These are phyloP conservation scores for Silene coronaria DNA, from an alignment of 179 eudicot genomes.

Conservation along the genomic window DNA sequence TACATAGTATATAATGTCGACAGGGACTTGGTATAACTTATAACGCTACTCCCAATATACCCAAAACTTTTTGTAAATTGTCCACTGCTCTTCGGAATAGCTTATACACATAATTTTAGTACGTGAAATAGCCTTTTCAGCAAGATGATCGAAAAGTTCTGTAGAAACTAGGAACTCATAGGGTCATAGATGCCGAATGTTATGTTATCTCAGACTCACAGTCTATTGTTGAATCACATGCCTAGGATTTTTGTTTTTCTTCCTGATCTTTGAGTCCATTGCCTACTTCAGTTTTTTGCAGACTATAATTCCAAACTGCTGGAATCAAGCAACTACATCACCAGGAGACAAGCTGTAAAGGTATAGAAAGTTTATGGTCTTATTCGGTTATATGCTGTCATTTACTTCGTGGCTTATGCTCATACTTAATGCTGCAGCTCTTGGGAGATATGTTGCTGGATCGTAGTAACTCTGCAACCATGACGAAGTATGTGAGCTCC, in stretches of 20 bases:
- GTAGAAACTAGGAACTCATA: not conserved
- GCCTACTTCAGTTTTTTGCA: slow-evolving; percentile 63
- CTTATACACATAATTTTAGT: not conserved
- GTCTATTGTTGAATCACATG: not conserved
- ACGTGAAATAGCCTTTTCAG: not conserved
- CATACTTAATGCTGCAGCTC: slow-evolving; percentile 33
- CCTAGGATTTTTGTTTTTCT: not conserved
- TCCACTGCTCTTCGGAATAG: not conserved
- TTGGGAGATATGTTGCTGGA: slow-evolving; percentile 92
- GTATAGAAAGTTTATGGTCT: slow-evolving; percentile 26
- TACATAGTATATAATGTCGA: too few species aligned
- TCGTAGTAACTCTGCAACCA: slow-evolving; percentile 84
- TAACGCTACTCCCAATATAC: not conserved
- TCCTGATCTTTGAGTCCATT: slow-evolving; percentile 10
- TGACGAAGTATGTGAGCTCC: slow-evolving; percentile 92
- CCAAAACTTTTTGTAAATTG: not conserved
- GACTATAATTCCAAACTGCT: slow-evolving; percentile 88
- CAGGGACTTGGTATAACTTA: too few species aligned
- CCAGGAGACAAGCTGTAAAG: slow-evolving; percentile 93
- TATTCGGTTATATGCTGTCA: not conserved
- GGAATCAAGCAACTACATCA: slow-evolving; percentile 87
- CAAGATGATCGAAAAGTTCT: not conserved
- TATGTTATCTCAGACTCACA: not conserved
- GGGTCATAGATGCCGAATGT: not conserved
- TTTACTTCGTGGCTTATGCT: not conserved